A percentile compares a stretch with the other conserved stretches of the same genome.
Evolutionary conservation across 164 flowering plant genomes (phyloP).

Genomic region (Chloranthus sessilifolius): DNA sequence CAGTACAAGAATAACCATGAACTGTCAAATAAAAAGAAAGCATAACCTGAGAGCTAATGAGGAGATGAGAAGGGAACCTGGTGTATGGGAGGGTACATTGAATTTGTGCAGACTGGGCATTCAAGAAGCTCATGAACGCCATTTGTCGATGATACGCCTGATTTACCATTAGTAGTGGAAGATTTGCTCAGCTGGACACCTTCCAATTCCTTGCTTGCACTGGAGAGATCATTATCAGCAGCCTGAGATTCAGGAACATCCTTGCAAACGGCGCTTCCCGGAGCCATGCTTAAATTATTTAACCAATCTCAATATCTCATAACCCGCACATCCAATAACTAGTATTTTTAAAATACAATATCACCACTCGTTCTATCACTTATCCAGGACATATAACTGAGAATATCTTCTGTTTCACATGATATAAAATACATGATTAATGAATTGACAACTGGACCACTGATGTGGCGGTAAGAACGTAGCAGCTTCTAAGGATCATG

Average conservation of each 20-base stretch:
- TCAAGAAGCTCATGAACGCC: slow-evolving; percentile 61
- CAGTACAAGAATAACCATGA: neutral
- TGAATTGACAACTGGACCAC: too few species aligned
- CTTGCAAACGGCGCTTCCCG: slow-evolving; percentile 18
- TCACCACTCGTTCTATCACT: slow-evolving; percentile 1
- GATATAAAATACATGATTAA: slow-evolving; percentile 7
- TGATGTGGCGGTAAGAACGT: too few species aligned
- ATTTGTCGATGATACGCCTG: slow-evolving; percentile 32
- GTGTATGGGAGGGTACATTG: slow-evolving; percentile 73
- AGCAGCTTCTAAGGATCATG: too few species aligned
- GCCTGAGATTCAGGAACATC: slow-evolving; percentile 21
- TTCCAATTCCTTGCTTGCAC: slow-evolving; percentile 13
- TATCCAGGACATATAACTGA: slow-evolving; percentile 4
- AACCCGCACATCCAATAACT: slow-evolving; percentile 1
- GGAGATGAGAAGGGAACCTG: slow-evolving; percentile 32
- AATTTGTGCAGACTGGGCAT: slow-evolving; percentile 67
- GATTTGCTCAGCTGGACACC: slow-evolving; percentile 16
- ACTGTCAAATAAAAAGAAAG: slow-evolving; percentile 3
- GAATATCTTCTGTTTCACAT: slow-evolving; percentile 6
- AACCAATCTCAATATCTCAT: slow-evolving; percentile 6
- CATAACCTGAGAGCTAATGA: too few species aligned
- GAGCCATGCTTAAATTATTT: slow-evolving; percentile 17
- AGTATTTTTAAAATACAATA: slow-evolving; percentile 3
- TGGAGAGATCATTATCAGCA: slow-evolving; percentile 9
- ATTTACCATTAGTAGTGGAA: slow-evolving; percentile 10